Evolutionary conservation across 2,329 filamentous ascomycete genomes (phyloP), one percentile per base, ranked within the genome.

Genomic region (Emergomyces orientalis): DNA sequence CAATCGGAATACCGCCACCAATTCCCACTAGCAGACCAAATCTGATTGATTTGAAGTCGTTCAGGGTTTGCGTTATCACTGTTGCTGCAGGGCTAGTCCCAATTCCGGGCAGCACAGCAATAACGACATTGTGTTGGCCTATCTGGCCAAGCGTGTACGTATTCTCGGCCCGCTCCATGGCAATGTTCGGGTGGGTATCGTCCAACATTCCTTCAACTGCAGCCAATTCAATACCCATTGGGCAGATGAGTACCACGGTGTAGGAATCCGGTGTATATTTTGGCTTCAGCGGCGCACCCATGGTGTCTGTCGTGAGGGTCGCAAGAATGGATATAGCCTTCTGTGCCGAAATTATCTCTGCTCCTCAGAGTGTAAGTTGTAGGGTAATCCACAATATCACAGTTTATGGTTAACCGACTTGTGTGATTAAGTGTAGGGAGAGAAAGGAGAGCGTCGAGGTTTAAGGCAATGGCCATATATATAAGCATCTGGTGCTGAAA

Each of bases 11-110:
- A 32, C 65, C 67, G 27, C 66, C 67, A 27, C 67, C 68, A 39
- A 68, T 62, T 32, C 65, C 67, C 22, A 68, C 65, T 49, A 69
- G 57, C 56, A 69, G 54, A n/a, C 61, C 58, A 34, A 66, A 62
- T 43, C 63, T 62, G 17, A 68, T 59, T 17, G 43, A 63, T 37
- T 56, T 63, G 59, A 68, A 68, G 41, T 57, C 63, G 52, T 63
- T 63, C 2, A 63, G 47, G 32, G 66, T 55, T 14, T 67, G 56
- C 8, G 54, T 61, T 3, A 63, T 59, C n/a, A 65, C 64, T 19
- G 49, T 60, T 5, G 64, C 60, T 11, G 65, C 64, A n/a, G 49
- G 3, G 32, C 58, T 63, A 34, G 61, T 67, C 6, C 64, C 64
- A 34, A 43, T 62, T 41, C 61, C 61, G 9, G 67, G 65, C 41